Base-by-base conservation (phyloP, 257 asterid species). In the Voacanga thouarsii region DNA sequence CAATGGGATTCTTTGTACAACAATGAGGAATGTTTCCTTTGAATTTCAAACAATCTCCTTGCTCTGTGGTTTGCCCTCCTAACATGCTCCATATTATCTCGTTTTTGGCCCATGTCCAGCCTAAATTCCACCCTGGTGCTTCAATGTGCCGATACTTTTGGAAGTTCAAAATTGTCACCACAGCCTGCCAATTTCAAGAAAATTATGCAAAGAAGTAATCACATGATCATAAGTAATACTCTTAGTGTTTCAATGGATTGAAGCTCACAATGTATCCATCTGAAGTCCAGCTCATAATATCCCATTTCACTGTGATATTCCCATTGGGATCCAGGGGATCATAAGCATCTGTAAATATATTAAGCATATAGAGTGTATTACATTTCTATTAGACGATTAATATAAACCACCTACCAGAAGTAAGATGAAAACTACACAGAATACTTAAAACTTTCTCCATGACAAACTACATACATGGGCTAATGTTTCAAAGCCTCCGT, bases 301-400 rank as follows among this genome's bases (percentile, higher is more conserved):
- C 96, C 93, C 96, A 90, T 79, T 86, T 89, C 21, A 90, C 60
- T 5, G 90, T 86, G 60, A 90, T 83, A 55, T 88, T 88, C 33
- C 91, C 95, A 73, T 26, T 71, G 12, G 91, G 92, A 83, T 87
- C 95, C 21, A 88, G 84, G n/a, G 87, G 75, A 72, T 89, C 94
- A 78, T 86, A 84, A 77, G 89, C 92, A 74, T 85, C 91, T 89
- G 87, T 78, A 86, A 24, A 41, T 10, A 59, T 33, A 44, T 33
- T 18, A 1, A 51, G 6, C 56, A 51, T 12, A 51, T 11, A 61
- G 18, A 60, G 21, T 21, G 14, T 51, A 51, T 15, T 15, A 51
- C 56, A 51, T 14, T 51, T 19, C 56, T 15, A 51, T 51, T 5
- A 12, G 5, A 51, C 56, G 4, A 44, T 33, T 33, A 57, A 55